phyloP scores from a whole-genome alignment of 179 eudicot species.

The Camellia oleifera region DNA sequence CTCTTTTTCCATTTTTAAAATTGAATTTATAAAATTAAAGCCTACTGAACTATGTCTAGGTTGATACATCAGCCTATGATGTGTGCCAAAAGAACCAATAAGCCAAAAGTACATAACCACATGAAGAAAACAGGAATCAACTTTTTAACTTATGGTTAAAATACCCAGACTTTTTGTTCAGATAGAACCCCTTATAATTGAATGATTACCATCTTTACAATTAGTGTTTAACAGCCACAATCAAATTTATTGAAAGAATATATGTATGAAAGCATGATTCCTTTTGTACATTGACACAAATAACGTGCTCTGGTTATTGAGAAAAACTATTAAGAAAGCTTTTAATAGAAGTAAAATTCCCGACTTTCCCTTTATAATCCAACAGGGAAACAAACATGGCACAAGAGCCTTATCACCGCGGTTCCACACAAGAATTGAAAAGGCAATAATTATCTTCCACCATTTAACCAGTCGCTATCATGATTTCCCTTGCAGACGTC shows the following conservation, averaged over 20 bases:
- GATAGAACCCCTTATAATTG: neutral
- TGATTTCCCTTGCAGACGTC: slow-evolving; percentile 33
- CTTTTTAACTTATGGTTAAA: slow-evolving; percentile 21
- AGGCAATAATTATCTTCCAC: neutral
- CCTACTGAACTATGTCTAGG: slow-evolving; percentile 4
- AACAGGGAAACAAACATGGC: slow-evolving; percentile 8
- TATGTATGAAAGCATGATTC: neutral
- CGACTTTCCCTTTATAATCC: slow-evolving; percentile 9
- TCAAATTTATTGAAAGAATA: neutral
- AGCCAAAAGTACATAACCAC: slow-evolving; percentile 22
- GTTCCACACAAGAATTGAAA: slow-evolving; percentile 6
- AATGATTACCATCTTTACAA: neutral
- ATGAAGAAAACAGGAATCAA: slow-evolving; percentile 25
- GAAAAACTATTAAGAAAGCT: slow-evolving; percentile 3
- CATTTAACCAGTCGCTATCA: slow-evolving; percentile 16
- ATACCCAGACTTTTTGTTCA: neutral
- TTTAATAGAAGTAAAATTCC: slow-evolving; percentile 4
- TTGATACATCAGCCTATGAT: slow-evolving; percentile 8
- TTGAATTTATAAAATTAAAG: neutral
- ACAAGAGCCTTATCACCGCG: slow-evolving; percentile 17
- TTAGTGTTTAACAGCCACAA: neutral
- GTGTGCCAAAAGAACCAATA: slow-evolving; percentile 12
- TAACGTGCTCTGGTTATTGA: neutral
- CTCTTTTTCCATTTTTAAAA: neutral
- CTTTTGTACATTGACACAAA: neutral